Conservation (phyloP, 176 grass and related monocot species). For the Cymbopogon citratus region DNA sequence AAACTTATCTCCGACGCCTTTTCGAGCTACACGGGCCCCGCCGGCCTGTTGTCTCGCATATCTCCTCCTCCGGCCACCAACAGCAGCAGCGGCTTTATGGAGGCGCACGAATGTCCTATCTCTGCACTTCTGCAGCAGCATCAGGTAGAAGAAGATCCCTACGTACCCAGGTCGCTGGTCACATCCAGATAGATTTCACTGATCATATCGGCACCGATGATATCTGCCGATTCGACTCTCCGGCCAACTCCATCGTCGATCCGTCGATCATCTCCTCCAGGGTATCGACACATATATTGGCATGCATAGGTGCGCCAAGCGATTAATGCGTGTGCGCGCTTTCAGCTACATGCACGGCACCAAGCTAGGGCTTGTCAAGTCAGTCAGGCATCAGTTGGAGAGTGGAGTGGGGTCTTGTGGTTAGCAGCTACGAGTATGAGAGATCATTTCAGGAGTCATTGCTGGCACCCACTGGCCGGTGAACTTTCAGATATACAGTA, state of each 20-base stretch:
- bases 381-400: not conserved
- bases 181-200: constrained; percentile 14
- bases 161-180: not conserved
- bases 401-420: not conserved
- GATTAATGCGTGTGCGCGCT: not conserved
- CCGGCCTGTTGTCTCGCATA: not conserved
- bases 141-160: not conserved
- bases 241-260: not conserved
- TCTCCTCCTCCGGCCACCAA: not conserved
- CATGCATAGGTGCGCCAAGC: constrained; percentile 8
- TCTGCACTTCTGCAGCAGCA: too few relatives aligned
- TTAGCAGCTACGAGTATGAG: not conserved
- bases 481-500: not conserved
- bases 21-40: too few relatives aligned
- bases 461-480: not conserved
- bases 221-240: not conserved
- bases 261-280: not conserved
- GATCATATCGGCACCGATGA: not conserved
- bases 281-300: not conserved
- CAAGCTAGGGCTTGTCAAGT: not conserved
- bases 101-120: constrained; percentile 12
- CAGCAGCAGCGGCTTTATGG: not conserved
- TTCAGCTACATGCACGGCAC: not conserved
- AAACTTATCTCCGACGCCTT: not conserved
- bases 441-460: constrained; percentile 6